Percentiles rank a stretch among this genome's conserved stretches.
phyloP scores from a whole-genome alignment of 164 flowering plant species.

The Warburgia ugandensis region DNA sequence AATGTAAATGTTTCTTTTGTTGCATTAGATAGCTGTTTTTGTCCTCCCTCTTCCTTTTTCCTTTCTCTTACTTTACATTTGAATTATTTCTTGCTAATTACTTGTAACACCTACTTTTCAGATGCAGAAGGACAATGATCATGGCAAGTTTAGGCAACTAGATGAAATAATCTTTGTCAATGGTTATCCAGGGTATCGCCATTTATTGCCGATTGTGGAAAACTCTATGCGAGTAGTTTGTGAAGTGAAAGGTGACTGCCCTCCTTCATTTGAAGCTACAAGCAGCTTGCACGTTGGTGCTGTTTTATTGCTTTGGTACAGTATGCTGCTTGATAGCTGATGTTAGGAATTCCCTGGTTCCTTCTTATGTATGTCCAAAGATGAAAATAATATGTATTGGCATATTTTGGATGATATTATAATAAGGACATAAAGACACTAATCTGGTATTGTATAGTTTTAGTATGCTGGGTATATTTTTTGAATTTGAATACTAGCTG shows the following conservation, averaged over 20 bases:
- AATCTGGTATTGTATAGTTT: too few relatives aligned
- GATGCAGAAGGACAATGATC: slow-evolving; percentile 66
- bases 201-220: slow-evolving; percentile 51
- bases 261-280: background rate
- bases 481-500: too few relatives aligned
- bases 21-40: background rate
- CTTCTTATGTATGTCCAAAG: too few relatives aligned
- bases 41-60: background rate
- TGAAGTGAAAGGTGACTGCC: slow-evolving; percentile 60
- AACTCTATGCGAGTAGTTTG: slow-evolving; percentile 72
- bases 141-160: slow-evolving; percentile 79
- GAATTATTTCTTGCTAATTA: background rate
- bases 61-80: background rate
- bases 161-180: slow-evolving; percentile 74
- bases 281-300: too few relatives aligned
- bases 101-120: background rate
- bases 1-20: too few relatives aligned
- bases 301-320: background rate
- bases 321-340: background rate
- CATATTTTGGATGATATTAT: too few relatives aligned
- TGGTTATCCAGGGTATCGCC: slow-evolving; percentile 74
- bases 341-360: too few relatives aligned
- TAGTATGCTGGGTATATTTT: too few relatives aligned
- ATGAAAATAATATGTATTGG: too few relatives aligned
- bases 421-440: too few relatives aligned